phyloP scores from a whole-genome alignment of 352 stramenopile species.

The Phytophthora quininea region DNA sequence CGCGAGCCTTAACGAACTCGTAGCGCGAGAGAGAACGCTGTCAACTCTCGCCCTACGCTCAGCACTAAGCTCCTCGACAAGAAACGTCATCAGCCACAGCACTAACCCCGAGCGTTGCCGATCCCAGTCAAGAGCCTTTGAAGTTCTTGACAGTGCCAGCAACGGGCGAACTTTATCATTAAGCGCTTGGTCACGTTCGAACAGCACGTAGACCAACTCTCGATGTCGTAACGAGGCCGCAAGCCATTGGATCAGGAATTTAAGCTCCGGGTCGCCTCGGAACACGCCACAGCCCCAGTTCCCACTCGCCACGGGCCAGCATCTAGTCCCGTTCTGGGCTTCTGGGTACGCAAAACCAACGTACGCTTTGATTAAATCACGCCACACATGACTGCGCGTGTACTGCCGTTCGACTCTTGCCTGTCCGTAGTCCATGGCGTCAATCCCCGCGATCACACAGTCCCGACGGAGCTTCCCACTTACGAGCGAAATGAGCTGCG shows the following conservation, averaged over 20 bases:
- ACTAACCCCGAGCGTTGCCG: constrained; percentile 20
- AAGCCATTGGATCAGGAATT: constrained; percentile 86
- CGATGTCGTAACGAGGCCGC: constrained; percentile 60
- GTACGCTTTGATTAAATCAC: constrained; percentile 74
- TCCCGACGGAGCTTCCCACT: constrained; percentile 36
- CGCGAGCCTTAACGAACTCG: constrained; percentile 22
- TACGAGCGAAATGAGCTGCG: constrained; percentile 7
- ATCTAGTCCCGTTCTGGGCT: background rate
- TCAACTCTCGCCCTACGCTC: background rate
- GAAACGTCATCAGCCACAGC: constrained; percentile 36
- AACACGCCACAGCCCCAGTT: constrained; percentile 90
- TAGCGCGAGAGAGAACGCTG: constrained; percentile 27
- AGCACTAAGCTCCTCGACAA: constrained; percentile 28
- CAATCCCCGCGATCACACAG: constrained; percentile 76
- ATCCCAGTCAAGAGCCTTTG: constrained; percentile 31
- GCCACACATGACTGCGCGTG: constrained; percentile 48
- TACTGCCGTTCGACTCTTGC: constrained; percentile 51
- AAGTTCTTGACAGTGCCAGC: constrained; percentile 20
- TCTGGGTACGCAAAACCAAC: constrained; percentile 65
- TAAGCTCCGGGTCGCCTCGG: constrained; percentile 70
- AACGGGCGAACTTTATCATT: constrained; percentile 47
- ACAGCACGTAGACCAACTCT: constrained; percentile 66
- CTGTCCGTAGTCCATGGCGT: constrained; percentile 68
- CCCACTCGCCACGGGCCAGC: constrained; percentile 73
- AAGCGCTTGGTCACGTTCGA: constrained; percentile 51